Base-by-base conservation (phyloP, 2,329 filamentous ascomycete species). In the Bipolaris cookei region DNA sequence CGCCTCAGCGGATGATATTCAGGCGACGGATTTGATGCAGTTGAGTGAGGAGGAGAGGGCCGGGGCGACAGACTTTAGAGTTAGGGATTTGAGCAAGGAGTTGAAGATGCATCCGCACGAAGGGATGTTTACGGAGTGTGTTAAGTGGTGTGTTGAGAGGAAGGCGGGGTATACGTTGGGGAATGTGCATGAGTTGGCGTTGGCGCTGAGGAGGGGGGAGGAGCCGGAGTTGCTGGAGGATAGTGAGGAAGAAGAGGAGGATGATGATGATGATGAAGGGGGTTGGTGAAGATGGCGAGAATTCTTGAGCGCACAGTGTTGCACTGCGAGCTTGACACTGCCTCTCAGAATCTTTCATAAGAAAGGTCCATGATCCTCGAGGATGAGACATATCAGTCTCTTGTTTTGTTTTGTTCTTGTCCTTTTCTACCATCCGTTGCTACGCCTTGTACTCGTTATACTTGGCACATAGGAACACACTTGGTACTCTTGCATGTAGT, bases 41-140 rank as follows among this genome's bases (percentile, higher is more conserved):
- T 35, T 64, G 2, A 2, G 3, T 0, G 42, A 35, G 0, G 51
- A 62, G 1, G 62, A 70, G 10, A 30, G 4, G n/a, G 3, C 45
- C 0, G 23, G 34, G 0, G 25, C 38, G 6, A 18, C 8, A 37
- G 68, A 74, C 30, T 66, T 59, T 30, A 54, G 67, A 1, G 34
- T 75, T 0, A 54, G 62, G 1, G 59, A 50, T 0, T 16, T 74
- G 2, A 41, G 56, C 1, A 53, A 32, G 0, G 62, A 61, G 1
- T 47, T 75, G 2, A 65, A 54, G 18, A 63, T 66, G 25, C 55
- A 68, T 30, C 70, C 72, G 0, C 8, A 59, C 2, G 62, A 50
- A 5, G 71, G 71, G 1, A 64, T 71, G n/a, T 74, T 75, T 51
- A 73, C 70, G 0, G 20, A 50, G 0, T 71, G 70, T 21, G 66